phyloP scores from a whole-genome alignment of 139 green algal species.

The Chara braunii region DNA sequence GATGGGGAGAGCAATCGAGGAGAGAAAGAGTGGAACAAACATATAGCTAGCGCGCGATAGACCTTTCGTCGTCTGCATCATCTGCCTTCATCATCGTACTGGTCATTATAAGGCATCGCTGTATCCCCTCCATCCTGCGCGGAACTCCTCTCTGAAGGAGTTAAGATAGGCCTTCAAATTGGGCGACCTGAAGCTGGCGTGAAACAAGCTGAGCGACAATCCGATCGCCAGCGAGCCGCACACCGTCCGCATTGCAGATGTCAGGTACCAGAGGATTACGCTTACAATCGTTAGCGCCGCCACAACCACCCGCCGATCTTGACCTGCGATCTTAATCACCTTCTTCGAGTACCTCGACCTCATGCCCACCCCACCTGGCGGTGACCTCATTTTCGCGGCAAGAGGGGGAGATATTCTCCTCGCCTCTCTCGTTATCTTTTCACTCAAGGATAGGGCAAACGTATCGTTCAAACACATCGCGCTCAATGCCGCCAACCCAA shows the following conservation, averaged over 20 bases:
- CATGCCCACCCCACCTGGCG: too few relatives aligned
- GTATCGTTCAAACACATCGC: conserved; percentile 29
- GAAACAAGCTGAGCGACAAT: conserved; percentile 7
- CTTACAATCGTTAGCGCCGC: not conserved
- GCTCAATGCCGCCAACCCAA: not conserved
- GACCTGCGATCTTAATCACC: not conserved
- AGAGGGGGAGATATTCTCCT: too few relatives aligned
- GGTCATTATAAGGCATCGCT: conserved; percentile 26
- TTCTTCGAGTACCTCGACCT: too few relatives aligned
- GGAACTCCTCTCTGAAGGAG: conserved; percentile 38
- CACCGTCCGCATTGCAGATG: conserved; percentile 10
- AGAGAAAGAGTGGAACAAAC: too few relatives aligned
- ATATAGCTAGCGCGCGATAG: too few relatives aligned
- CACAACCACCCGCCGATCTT: not conserved
- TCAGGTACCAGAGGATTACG: conserved; percentile 1
- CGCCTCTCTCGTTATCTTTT: too few relatives aligned
- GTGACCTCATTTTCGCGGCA: too few relatives aligned
- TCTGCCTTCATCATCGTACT: too few relatives aligned
- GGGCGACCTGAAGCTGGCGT: conserved; percentile 34
- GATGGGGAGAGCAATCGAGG: too few relatives aligned
- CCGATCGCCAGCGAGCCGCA: not conserved
- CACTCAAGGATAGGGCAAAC: too few relatives aligned
- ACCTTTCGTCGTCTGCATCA: too few relatives aligned
- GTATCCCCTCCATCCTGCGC: conserved; percentile 36
- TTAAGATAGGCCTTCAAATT: conserved; percentile 41